Evolutionary conservation across 106 monocot species (phyloP).

Genomic region (Dendrobium catenatum): DNA sequence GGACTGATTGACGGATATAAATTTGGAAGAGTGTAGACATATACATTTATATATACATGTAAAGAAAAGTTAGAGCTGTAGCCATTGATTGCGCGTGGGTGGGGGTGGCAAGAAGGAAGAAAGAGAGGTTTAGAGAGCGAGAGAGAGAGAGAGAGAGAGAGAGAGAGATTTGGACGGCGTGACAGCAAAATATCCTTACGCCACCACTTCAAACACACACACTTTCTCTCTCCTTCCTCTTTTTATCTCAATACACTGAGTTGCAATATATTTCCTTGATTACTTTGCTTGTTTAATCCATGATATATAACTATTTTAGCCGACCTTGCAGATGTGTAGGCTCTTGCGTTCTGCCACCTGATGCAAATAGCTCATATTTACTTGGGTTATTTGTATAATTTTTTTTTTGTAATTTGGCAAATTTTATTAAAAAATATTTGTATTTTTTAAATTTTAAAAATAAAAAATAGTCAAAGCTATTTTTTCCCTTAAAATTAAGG

Average conservation of each 20-base stretch:
- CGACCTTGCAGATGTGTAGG: too few relatives aligned
- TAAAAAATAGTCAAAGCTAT: too few relatives aligned
- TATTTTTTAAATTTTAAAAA: too few relatives aligned
- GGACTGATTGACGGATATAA: too few relatives aligned
- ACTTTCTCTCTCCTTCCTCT: background rate
- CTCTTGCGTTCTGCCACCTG: too few relatives aligned
- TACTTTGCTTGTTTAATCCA: background rate
- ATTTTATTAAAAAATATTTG: too few relatives aligned
- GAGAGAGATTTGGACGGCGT: constrained; percentile 36
- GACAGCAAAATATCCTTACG: constrained; percentile 25
- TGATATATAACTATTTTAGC: too few relatives aligned
- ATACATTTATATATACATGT: constrained; percentile 6
- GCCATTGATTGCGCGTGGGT: constrained; percentile 68
- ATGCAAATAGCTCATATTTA: too few relatives aligned
- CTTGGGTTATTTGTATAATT: too few relatives aligned
- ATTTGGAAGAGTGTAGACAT: background rate
- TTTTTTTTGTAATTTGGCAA: too few relatives aligned
- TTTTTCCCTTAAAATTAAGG: too few relatives aligned
- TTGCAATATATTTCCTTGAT: background rate
- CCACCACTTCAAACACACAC: constrained; percentile 12
- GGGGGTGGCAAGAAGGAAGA: constrained; percentile 21
- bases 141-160: background rate
- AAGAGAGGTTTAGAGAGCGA: constrained; percentile 16
- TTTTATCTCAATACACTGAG: background rate
- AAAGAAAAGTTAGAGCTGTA: constrained; percentile 12